Evolutionary conservation across 495 filamentous ascomycete genomes (phyloP), one percentile per base, ranked within the genome.

Genomic region (Podospora comata): DNA sequence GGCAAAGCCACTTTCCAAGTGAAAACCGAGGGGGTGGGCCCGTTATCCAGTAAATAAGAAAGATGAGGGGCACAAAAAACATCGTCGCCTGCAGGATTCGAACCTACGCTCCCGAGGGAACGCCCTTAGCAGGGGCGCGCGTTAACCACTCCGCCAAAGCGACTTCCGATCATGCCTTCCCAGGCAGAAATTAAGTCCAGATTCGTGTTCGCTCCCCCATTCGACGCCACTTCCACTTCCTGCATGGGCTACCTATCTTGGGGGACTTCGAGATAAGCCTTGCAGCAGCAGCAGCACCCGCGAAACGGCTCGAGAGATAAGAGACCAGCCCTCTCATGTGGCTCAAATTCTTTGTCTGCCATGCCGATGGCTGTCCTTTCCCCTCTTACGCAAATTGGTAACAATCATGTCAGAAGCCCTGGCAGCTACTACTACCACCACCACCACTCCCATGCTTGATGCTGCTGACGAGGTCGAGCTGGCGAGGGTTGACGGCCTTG

Each of bases 401-500:
- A 13, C 39, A 48, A 48, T 48, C 39, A 48, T 48, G 39, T 13
- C 39, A 48, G 39, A 48, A 48, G 39, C 30, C 4, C 30, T 7
- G 7, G 30, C 9, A 18, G 39, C 39, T 48, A 48, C 39, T 48
- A 5, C 39, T 18, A 3, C 39, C 11, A 39, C 34, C 5, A 39
- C 34, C 11, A 39, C 6, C 34, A 39, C 34, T 11, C 23, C 23
- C 23, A 23, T 1, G 23, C 23, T 23, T 23, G 23, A 23, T 32
- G 39, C 39, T 13, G 39, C 9, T 13, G 39, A 48, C 13, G 39
- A 48, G 16, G 7, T 20, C n/a, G 54, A 77, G 63, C 73, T 73
- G 56, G 69, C 69, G 59, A 75, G 75, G n/a, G 76, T 79, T 13
- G 69, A 72, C 67, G 69, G 65, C 54, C 66, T 77, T 59, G 73